Percentiles rank a stretch among this genome's conserved stretches.
Evolutionary conservation across 345 rosid species (phyloP).

Genomic region (Passiflora organensis): DNA sequence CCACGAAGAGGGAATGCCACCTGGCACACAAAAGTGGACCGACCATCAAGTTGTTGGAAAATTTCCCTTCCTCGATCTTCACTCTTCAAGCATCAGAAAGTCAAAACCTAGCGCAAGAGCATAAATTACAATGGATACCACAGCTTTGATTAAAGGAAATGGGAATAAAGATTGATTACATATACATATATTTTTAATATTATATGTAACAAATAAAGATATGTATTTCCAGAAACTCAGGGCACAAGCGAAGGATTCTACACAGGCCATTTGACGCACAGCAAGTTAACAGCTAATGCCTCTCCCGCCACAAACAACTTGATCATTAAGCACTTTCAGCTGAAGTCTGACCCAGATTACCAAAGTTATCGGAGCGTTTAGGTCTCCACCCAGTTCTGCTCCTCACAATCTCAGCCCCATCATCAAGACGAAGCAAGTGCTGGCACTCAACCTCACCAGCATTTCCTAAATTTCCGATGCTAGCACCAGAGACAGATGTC

Average conservation of each 20-base stretch:
- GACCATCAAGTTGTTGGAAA: too few relatives aligned
- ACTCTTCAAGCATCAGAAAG: background rate
- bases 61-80: background rate
- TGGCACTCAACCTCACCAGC: constrained; percentile 65
- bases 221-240: constrained; percentile 21
- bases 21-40: too few relatives aligned
- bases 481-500: constrained; percentile 52
- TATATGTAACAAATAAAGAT: constrained; percentile 20
- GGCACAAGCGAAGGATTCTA: constrained; percentile 19
- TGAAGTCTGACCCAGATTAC: constrained; percentile 31
- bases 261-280: constrained; percentile 19
- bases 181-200: constrained; percentile 13
- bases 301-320: constrained; percentile 6
- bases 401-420: constrained; percentile 86
- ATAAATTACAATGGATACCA: constrained; percentile 42
- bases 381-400: constrained; percentile 92
- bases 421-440: constrained; percentile 80
- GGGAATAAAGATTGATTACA: constrained; percentile 7
- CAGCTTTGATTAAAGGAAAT: constrained; percentile 11
- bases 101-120: background rate
- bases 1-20: too few relatives aligned
- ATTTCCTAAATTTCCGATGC: constrained; percentile 32
- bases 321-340: constrained; percentile 28
- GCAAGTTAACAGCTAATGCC: constrained; percentile 13
- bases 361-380: constrained; percentile 26